Evolutionary conservation across 2,329 filamentous ascomycete genomes (phyloP), one percentile per base, ranked within the genome.

Genomic region (Fonsecaea erecta): DNA sequence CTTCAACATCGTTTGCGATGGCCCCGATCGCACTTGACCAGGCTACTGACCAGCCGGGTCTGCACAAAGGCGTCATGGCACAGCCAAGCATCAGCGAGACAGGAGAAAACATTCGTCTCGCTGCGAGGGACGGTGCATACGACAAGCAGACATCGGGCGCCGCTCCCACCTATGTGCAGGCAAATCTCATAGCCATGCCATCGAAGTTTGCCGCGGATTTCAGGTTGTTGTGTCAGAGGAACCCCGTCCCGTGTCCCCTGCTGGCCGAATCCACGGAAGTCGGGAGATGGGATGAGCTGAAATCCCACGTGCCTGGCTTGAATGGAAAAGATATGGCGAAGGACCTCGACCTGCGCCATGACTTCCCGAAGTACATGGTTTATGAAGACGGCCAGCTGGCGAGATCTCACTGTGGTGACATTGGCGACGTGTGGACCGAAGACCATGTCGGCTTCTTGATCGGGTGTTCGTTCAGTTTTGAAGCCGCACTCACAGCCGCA

Each of bases 401-500:
- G 4, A 77, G 77, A 21, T 72, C 75, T 0, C 76, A 78, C 16
- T 75, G 76, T 34, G 56, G 71, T 1, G 79, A 86, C 71, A 77
- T 90, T 16, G 70, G 75, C 0, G 71, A 75, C 1, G 74, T 85
- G 46, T 90, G 87, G 87, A 82, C 80, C 0, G 72, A 78, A 3
- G 81, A 87, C 68, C 85, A 90, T 69, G 82, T 87, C 26, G 87
- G 81, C 0, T 90, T 88, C 71, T 73, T 89, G 52, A 84, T 90
- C 66, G 87, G 86, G 8, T 90, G 87, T 72, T 86, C 83, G 0
- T 89, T 84, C 78, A 86, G 82, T 69, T 90, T 90, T 72, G 87
- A 89, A 73, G 75, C 79, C 2, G 86, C 86, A 2, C 80, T 90
- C 24, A 71, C 75, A 0, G 74, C 72, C 0, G 82, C 83, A 0